These are phyloP conservation scores for Linum lewisii DNA, from an alignment of 345 rosid genomes.

Conservation along the genomic window DNA sequence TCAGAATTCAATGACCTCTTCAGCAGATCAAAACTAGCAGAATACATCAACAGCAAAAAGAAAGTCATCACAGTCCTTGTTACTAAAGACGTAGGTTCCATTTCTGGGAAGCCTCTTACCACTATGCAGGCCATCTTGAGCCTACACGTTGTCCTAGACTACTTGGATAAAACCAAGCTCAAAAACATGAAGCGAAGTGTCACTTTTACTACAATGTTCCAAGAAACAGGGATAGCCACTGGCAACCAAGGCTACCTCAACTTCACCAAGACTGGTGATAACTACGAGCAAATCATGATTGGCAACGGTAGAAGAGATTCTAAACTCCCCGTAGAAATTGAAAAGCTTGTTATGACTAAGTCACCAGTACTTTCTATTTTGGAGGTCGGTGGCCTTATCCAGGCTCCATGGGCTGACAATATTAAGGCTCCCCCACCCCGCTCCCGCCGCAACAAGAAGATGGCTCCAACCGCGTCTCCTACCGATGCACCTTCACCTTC, in stretches of 20 bases:
- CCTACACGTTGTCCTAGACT: slow-evolving; percentile 31
- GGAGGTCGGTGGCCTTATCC: background rate
- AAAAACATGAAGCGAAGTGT: slow-evolving; percentile 10
- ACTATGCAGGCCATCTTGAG: slow-evolving; percentile 12
- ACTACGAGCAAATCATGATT: background rate
- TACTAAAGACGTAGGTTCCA: slow-evolving; percentile 16
- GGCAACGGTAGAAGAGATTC: background rate
- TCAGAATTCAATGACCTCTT: slow-evolving; percentile 21
- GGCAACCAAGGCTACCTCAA: slow-evolving; percentile 30
- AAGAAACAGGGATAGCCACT: slow-evolving; percentile 21
- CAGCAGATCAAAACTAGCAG: slow-evolving; percentile 20
- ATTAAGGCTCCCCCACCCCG: background rate
- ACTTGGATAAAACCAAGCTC: slow-evolving; percentile 17
- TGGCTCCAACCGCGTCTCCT: background rate
- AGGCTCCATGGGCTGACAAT: background rate
- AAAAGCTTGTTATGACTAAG: background rate
- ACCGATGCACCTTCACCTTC: background rate
- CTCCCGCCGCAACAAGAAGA: background rate
- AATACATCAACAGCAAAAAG: slow-evolving; percentile 17
- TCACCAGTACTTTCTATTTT: background rate
- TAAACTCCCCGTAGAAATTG: background rate
- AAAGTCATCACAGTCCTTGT: slow-evolving; percentile 28
- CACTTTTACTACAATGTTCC: slow-evolving; percentile 25
- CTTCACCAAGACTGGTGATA: slow-evolving; percentile 9
- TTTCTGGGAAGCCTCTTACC: slow-evolving; percentile 11